Percentiles rank a stretch among this genome's conserved stretches.
Evolutionary conservation across 169 alveolate genomes (phyloP).

Genomic region (Toxoplasma gondii): DNA sequence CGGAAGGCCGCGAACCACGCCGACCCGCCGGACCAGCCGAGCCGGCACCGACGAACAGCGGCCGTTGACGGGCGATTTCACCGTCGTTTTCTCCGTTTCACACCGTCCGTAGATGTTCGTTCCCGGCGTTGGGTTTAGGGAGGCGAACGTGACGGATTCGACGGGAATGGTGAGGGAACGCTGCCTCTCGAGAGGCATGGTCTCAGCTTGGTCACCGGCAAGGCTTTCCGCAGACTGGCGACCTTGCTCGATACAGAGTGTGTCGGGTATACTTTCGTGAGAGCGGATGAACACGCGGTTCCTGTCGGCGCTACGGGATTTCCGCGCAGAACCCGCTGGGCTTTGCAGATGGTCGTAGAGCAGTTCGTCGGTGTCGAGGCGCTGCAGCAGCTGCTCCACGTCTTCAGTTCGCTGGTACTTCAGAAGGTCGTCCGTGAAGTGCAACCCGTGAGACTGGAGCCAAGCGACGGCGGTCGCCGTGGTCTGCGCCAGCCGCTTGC

Average conservation of each 20-base stretch:
- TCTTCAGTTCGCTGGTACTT: neutral
- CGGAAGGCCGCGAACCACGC: slow-evolving; percentile 17
- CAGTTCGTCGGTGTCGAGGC: neutral
- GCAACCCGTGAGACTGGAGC: neutral
- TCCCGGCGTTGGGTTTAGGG: neutral
- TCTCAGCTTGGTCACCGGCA: neutral
- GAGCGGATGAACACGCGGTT: slow-evolving; percentile 23
- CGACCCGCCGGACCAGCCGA: slow-evolving; percentile 20
- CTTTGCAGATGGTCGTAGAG: neutral
- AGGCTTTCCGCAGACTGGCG: neutral
- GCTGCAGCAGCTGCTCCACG: neutral
- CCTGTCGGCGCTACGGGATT: neutral
- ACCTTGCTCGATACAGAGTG: neutral
- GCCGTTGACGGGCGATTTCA: neutral
- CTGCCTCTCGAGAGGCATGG: neutral
- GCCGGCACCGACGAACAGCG: neutral
- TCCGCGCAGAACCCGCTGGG: neutral
- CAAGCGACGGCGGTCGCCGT: neutral
- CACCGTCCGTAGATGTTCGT: slow-evolving; percentile 15
- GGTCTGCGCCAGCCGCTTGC: neutral
- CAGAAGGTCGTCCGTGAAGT: neutral
- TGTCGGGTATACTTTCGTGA: neutral
- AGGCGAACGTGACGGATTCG: neutral
- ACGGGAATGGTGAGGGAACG: neutral
- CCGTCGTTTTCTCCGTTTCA: neutral